Evolutionary conservation across 768 basidiomycete genomes (phyloP), one percentile per base, ranked within the genome.

Genomic region (Glaciozyma antarctica): DNA sequence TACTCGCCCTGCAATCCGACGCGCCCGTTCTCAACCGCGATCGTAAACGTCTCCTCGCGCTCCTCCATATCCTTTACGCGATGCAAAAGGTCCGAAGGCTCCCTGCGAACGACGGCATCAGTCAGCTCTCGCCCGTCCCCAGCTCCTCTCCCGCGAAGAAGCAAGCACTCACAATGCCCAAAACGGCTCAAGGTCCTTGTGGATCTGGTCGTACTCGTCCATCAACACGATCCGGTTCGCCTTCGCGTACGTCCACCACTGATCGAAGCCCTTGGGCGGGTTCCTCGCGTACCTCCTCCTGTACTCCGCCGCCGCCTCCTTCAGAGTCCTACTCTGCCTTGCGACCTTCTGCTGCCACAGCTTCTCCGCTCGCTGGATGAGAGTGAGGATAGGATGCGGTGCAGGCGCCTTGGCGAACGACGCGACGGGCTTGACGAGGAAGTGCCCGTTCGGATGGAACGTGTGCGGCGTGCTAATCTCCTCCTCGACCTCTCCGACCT

Each of bases 261-360:
- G 78, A 74, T 91, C 93, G 69, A 98, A 99, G 1, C 92, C 94
- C 51, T 81, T 83, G 0, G 95, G 94, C 7, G 95, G 95, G 44
- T 83, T 78, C 45, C 88, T 82, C 15, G 79, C 79, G 76, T 94
- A 92, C 64, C 92, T 81, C 62, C 81, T 78, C 69, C 79, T 83
- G 77, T 99, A 99, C 76, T 94, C 90, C 13, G 77, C 76, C 0
- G 90, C 88, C 0, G 94, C 94, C 32, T 83, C 83, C 48, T 79
- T 78, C 44, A 98, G 80, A 1, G 88, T 87, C 72, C 82, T 84
- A 76, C 88, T 91, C 78, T 98, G 95, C 58, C 80, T 79, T 3
- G 78, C 79, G 34, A 98, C 77, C 72, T 86, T 81, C 43, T 78
- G 76, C 44, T 83, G 81, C 76, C 85, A 97, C 60, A 81, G 81